phyloP scores from a whole-genome alignment of 208 protist genomes.

The Jaenimonas drosophilae region DNA sequence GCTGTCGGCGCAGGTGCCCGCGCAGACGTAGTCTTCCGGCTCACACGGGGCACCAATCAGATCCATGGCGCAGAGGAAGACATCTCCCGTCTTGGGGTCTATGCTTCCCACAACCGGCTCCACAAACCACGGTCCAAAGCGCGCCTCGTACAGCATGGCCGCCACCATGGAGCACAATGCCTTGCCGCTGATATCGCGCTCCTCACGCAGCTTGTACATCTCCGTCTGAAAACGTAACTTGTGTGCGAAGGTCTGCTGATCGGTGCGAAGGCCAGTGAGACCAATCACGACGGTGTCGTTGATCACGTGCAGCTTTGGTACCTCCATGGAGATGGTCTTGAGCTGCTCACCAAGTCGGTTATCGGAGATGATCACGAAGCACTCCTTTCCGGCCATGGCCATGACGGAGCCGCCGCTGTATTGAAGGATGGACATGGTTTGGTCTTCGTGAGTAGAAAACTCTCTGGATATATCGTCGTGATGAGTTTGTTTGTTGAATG shows the following conservation, averaged over 20 bases:
- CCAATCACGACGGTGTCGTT: conserved; percentile 93
- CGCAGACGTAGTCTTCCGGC: conserved; percentile 96
- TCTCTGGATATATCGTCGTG: not conserved
- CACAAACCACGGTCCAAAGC: conserved; percentile 98
- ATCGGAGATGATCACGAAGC: conserved; percentile 97
- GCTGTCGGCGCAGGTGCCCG: conserved; percentile 92
- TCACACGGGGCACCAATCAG: conserved; percentile 93
- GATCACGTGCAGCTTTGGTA: conserved; percentile 94
- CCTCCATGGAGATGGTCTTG: conserved; percentile 94
- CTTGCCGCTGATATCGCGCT: conserved; percentile 85
- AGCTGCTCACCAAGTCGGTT: conserved; percentile 93
- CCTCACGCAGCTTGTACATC: conserved; percentile 87
- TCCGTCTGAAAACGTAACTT: conserved; percentile 84
- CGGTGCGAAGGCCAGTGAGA: conserved; percentile 94
- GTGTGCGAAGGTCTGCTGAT: conserved; percentile 94
- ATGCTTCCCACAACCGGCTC: conserved; percentile 97
- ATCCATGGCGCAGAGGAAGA: conserved; percentile 94
- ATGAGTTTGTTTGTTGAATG: not conserved
- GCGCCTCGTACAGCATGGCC: conserved; percentile 88
- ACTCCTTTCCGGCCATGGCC: conserved; percentile 98
- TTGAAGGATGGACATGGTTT: conserved; percentile 81
- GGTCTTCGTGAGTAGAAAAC: not conserved
- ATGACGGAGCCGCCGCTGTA: conserved; percentile 97
- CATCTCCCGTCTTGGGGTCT: conserved; percentile 87
- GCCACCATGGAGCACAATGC: conserved; percentile 67